These are phyloP conservation scores for Clathrus columnatus DNA, from an alignment of 768 basidiomycete species.

Conservation along the genomic window DNA sequence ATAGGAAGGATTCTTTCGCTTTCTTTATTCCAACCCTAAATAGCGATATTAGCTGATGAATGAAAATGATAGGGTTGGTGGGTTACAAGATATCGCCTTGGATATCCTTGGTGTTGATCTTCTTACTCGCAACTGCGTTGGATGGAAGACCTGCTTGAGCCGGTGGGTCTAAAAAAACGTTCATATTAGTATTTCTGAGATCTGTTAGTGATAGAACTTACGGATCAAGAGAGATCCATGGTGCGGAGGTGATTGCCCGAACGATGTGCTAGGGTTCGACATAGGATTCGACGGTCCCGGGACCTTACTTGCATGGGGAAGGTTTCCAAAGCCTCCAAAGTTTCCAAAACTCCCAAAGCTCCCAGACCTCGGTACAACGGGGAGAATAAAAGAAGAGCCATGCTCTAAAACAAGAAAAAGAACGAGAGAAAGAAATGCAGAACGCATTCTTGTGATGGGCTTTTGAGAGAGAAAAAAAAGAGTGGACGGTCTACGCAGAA, in stretches of 20 bases:
- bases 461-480: neutral
- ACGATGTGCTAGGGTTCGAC: neutral
- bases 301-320: neutral
- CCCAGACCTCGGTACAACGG: too few species aligned
- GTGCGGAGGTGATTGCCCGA: neutral
- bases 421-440: neutral
- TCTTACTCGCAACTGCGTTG: neutral
- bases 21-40: constrained; percentile 20
- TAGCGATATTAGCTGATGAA: neutral
- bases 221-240: neutral
- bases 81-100: constrained; percentile 2
- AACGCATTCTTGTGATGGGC: too few species aligned
- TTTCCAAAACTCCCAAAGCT: too few species aligned
- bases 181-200: neutral
- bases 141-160: neutral
- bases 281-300: neutral
- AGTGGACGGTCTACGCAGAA: neutral
- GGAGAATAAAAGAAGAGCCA: neutral
- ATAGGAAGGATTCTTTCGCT: constrained; percentile 15
- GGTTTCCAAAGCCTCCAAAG: neutral
- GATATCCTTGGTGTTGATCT: neutral
- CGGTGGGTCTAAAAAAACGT: neutral
- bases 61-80: too few species aligned
- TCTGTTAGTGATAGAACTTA: neutral
- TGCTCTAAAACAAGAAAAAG: neutral